These are phyloP conservation scores for Cephalotrichum gorgonifer DNA, from an alignment of 2,329 filamentous ascomycete genomes.

Conservation along the genomic window DNA sequence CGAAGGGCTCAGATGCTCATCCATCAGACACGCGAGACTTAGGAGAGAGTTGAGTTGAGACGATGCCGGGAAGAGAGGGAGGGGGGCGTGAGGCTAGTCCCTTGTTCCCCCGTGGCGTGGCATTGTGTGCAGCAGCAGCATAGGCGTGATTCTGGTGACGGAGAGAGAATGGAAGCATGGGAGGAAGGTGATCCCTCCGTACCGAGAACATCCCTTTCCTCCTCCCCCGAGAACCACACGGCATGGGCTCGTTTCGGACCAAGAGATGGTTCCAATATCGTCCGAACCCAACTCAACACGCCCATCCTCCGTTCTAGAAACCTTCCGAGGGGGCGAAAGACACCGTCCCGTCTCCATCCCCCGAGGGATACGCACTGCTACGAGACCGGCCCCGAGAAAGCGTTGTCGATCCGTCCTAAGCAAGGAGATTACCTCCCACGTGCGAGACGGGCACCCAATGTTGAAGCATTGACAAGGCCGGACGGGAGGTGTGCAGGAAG, in stretches of 20 bases:
- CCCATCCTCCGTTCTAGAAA: background rate
- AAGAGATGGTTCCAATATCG: too few species aligned
- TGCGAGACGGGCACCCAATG: background rate
- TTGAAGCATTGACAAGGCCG: background rate
- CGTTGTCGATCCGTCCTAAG: background rate
- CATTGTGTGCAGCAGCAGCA: background rate
- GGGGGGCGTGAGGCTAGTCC: background rate
- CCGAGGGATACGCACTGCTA: background rate
- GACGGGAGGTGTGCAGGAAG: background rate
- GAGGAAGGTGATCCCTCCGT: background rate
- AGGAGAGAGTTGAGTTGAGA: too few species aligned
- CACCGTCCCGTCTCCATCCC: background rate
- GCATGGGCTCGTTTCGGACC: background rate
- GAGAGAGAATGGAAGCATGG: background rate
- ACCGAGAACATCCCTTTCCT: background rate
- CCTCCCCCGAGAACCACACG: background rate
- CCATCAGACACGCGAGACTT: too few species aligned
- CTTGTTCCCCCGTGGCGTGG: too few species aligned
- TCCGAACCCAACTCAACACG: background rate
- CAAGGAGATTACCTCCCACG: too few species aligned
- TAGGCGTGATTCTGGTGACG: background rate
- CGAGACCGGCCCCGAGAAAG: constrained; percentile 5
- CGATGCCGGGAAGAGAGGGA: background rate
- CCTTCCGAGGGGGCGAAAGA: background rate
- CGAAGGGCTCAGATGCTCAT: too few species aligned